phyloP scores from a whole-genome alignment of 306 rosid genomes.

The Dicorynia guianensis region DNA sequence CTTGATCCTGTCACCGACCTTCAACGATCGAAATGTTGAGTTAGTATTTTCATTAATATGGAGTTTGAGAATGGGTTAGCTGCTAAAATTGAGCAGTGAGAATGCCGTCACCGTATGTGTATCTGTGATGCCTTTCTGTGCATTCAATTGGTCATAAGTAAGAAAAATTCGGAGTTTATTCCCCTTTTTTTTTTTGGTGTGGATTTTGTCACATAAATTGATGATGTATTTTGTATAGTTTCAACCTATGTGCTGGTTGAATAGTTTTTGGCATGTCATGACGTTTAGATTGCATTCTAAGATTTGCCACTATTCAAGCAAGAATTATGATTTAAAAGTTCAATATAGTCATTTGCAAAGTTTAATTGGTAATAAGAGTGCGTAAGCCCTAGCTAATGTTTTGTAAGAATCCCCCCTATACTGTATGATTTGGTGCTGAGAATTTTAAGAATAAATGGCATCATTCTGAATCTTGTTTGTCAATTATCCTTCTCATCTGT shows the following conservation, averaged over 20 bases:
- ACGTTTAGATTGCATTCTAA: conserved; percentile 10
- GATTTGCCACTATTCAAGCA: conserved; percentile 4
- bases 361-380: conserved; percentile 35
- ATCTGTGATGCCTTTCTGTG: no score
- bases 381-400: conserved; percentile 22
- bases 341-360: background rate
- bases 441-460: conserved; percentile 9
- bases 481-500: conserved; percentile 3
- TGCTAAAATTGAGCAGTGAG: conserved; percentile 40
- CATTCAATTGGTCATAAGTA: no score
- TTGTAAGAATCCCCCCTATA: conserved; percentile 22
- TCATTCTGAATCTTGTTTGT: conserved; percentile 20
- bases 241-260: background rate
- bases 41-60: no score
- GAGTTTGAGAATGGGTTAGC: no score
- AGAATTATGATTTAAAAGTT: conserved; percentile 7
- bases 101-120: no score
- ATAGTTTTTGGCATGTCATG: background rate
- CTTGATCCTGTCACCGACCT: no score
- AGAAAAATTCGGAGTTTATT: no score
- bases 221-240: background rate
- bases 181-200: no score
- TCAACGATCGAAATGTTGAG: no score
- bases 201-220: background rate
- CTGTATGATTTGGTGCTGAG: conserved; percentile 21